Evolutionary conservation across 2,329 filamentous ascomycete species (phyloP).

Genomic region (Torrubiella hemipterigena): DNA sequence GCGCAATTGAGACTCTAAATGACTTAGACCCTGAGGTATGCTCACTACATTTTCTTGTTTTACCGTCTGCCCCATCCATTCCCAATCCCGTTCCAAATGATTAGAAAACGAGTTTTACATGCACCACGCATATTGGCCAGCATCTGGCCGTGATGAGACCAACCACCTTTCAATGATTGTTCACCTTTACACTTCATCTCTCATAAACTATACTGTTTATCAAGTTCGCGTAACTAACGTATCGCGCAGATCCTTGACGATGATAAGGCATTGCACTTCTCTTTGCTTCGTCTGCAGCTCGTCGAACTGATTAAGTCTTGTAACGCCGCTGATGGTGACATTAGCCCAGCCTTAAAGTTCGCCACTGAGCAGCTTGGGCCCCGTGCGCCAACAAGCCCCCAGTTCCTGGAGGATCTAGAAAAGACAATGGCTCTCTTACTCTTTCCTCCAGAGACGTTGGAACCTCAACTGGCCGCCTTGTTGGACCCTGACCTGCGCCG

Average conservation of each 20-base stretch:
- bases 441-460: slow-evolving; percentile 70
- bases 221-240: slow-evolving; percentile 15
- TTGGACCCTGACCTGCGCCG: slow-evolving; percentile 69
- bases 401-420: slow-evolving; percentile 80
- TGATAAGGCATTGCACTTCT: slow-evolving; percentile 76
- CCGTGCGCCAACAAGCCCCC: slow-evolving; percentile 66
- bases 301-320: slow-evolving; percentile 83
- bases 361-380: slow-evolving; percentile 80
- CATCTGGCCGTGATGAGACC: slow-evolving; percentile 83
- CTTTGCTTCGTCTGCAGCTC: slow-evolving; percentile 77
- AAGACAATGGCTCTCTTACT: slow-evolving; percentile 87
- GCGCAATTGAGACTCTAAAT: slow-evolving; percentile 78
- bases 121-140: slow-evolving; percentile 89
- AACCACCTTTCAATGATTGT: slow-evolving; percentile 43
- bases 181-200: slow-evolving; percentile 4
- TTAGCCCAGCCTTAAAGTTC: slow-evolving; percentile 71
- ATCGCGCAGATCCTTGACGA: slow-evolving; percentile 68
- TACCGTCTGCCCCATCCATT: background rate
- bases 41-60: slow-evolving; percentile 6
- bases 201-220: background rate
- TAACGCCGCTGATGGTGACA: slow-evolving; percentile 57
- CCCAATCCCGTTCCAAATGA: slow-evolving; percentile 48
- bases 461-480: slow-evolving; percentile 62
- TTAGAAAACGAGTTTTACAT: slow-evolving; percentile 89
- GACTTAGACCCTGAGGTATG: slow-evolving; percentile 85